Evolutionary conservation across 2,329 filamentous ascomycete species (phyloP), one percentile per base, ranked within the genome.

Genomic region (Didymella segeticola): DNA sequence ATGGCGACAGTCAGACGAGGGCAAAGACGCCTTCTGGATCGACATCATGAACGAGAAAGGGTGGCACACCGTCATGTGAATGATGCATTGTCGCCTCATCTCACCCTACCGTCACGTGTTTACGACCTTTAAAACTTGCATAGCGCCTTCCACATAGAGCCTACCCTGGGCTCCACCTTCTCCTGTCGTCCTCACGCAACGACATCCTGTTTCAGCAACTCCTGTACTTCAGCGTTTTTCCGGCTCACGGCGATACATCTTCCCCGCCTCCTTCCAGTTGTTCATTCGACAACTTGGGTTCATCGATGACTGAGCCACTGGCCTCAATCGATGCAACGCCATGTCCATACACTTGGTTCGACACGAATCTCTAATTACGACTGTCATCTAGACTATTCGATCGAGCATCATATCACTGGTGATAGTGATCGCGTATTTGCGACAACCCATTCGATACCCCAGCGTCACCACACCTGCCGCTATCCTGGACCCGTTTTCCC

Each of bases 41-140:
- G 81, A 84, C 63, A 77, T 84, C 5, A 81, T 83, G 78, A 79
- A 82, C 59, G 80, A 83, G 65, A 82, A 80, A 53, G 78, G 80
- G 8, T 83, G 80, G 80, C 80, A 84, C 66, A 83, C 81, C 12
- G 79, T 83, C 22, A 81, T 83, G 78, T 80, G 78, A 17, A 80
- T 37, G 36, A 56, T 70, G n/a, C 19, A 15, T 36, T 30, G 15
- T 17, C 27, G 15, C 20, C 43, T 19, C 27, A 10, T 10, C 30
- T 48, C 37, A 20, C 11, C 31, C 33, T 20, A 33, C 27, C 26
- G n/a, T 33, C 15, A 45, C 27, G 29, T 36, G n/a, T 22, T 17
- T 43, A 56, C 47, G 41, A 39, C 46, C 43, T 45, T 42, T 38
- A 37, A n/a, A 29, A 9, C 31, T 39, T 53, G 42, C 47, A 47